Evolutionary conservation across 176 grass and related monocot genomes (phyloP), one percentile per base, ranked within the genome.

Genomic region (Oryza nivara): DNA sequence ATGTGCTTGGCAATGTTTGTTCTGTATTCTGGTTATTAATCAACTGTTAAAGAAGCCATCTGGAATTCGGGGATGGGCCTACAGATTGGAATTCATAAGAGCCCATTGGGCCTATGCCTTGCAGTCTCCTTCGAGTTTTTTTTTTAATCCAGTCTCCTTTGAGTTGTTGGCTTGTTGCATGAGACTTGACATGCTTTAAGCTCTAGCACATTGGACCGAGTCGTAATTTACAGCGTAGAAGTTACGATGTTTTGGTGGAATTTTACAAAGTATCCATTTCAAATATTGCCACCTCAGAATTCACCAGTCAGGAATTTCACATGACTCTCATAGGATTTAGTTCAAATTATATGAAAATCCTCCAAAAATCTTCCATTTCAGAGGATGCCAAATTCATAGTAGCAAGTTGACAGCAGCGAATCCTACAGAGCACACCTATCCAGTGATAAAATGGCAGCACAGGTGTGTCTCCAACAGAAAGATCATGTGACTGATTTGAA

Each of bases 401-500:
- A 52, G 49, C 14, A 16, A 52, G 15, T 52, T 52, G 0, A 17
- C 14, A 52, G 54, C 54, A 58, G 6, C 54, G 20, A 58, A 58
- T 58, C 54, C 6, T 58, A n/a, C 54, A 3, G 16, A 7, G 54
- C 14, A 52, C 14, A 16, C 4, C 4, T 52, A 58, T 58, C 52
- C 52, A 58, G 52, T 20, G 17, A 58, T 58, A 17, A 58, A 58
- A 7, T 63, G 23, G 15, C 16, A 16, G 9, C 75, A 35, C 11
- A 3, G 26, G 19, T 67, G 11, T 2, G 30, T 56, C 5, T 20
- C 54, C 3, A 25, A 15, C 15, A 36, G 2, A 22, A 68, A 79
- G 67, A 72, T 85, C 54, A 40, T 73, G 40, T 9, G 28, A 60
- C 54, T 38, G 74, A 35, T 76, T 76, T 15, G 12, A 63, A 64